A percentile compares a stretch with the other conserved stretches of the same genome.
phyloP scores from a whole-genome alignment of 2,329 filamentous ascomycete genomes.

The Xylariales sp. region DNA sequence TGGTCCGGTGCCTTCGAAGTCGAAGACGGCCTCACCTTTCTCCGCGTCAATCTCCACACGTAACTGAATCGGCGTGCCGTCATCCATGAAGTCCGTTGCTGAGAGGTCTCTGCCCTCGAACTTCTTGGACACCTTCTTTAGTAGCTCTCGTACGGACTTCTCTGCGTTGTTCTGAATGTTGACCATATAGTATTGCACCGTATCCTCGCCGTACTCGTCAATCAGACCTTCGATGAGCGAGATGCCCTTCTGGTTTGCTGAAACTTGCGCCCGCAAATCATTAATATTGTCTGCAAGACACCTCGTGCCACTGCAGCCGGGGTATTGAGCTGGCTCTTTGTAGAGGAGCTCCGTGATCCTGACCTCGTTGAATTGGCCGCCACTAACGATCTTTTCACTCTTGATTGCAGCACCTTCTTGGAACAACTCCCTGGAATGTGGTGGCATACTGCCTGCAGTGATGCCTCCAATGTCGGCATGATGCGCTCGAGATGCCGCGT shows the following conservation, averaged over 20 bases:
- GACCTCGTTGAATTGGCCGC: constrained; percentile 69
- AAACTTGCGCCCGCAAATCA: constrained; percentile 75
- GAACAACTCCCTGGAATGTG: constrained; percentile 55
- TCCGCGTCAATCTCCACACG: constrained; percentile 66
- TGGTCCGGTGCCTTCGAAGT: constrained; percentile 69
- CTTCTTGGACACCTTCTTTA: constrained; percentile 62
- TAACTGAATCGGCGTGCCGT: constrained; percentile 67
- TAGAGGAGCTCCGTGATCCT: constrained; percentile 65
- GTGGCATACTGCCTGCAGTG: constrained; percentile 70
- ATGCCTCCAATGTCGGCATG: constrained; percentile 79
- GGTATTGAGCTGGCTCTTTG: constrained; percentile 64
- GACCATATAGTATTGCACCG: constrained; percentile 74
- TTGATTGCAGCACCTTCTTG: constrained; percentile 56
- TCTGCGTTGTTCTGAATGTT: constrained; percentile 73
- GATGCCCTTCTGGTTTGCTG: constrained; percentile 74
- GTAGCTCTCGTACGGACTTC: constrained; percentile 60
- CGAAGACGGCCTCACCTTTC: constrained; percentile 69
- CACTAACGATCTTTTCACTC: constrained; percentile 64
- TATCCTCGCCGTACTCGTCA: constrained; percentile 66
- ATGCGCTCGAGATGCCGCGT: constrained; percentile 74
- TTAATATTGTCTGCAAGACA: constrained; percentile 74
- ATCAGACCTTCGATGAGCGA: constrained; percentile 67
- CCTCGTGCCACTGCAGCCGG: constrained; percentile 67
- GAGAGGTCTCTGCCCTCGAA: constrained; percentile 65
- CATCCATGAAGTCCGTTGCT: constrained; percentile 73